phyloP scores from a whole-genome alignment of 768 basidiomycete genomes.

The Hygrophorus russula region DNA sequence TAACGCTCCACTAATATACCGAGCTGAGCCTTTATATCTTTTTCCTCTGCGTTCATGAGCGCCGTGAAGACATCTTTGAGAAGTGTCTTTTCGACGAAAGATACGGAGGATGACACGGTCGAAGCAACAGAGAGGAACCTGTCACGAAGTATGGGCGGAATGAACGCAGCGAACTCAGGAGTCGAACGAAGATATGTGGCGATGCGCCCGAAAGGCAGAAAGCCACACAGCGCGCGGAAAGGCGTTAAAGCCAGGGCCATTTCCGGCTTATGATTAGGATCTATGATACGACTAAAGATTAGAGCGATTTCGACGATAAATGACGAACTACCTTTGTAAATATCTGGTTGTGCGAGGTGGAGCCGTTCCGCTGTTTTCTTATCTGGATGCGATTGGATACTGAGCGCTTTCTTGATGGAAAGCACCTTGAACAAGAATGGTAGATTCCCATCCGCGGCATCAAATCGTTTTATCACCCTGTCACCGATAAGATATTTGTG shows the following conservation, averaged over 20 bases:
- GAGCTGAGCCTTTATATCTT: constrained; percentile 42
- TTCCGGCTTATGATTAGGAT: constrained; percentile 96
- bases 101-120: constrained; percentile 20
- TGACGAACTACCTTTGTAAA: constrained; percentile 73
- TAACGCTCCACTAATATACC: constrained; percentile 53
- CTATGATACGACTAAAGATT: constrained; percentile 24
- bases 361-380: constrained; percentile 68
- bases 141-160: constrained; percentile 43
- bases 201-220: constrained; percentile 71
- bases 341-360: constrained; percentile 56
- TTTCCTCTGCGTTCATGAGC: constrained; percentile 70
- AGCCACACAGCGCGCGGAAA: constrained; percentile 88
- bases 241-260: constrained; percentile 95
- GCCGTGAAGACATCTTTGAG: constrained; percentile 73
- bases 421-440: constrained; percentile 92
- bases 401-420: constrained; percentile 80
- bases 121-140: constrained; percentile 38
- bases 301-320: constrained; percentile 6
- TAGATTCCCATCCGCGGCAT: constrained; percentile 51
- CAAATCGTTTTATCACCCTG: constrained; percentile 41
- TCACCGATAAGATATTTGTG: constrained; percentile 63
- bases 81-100: constrained; percentile 40
- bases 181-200: constrained; percentile 52
- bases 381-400: constrained; percentile 89
- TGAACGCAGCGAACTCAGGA: constrained; percentile 67